Evolutionary conservation across 1,284 basidiomycete species (phyloP).

Genomic region (Rhizopogon hawkerae): DNA sequence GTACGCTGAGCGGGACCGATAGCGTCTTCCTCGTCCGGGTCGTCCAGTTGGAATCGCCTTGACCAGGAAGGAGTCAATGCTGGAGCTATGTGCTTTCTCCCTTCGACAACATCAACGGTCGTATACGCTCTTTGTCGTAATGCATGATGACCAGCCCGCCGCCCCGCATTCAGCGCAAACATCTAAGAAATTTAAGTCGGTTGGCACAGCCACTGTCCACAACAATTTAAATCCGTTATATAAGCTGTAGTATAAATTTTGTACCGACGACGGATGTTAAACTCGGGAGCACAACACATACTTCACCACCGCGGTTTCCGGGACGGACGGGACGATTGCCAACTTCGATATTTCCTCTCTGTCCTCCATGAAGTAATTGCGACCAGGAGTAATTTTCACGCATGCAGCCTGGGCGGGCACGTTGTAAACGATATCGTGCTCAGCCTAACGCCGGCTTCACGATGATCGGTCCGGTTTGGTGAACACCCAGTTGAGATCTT

Average conservation of each 20-base stretch:
- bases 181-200: constrained; percentile 11
- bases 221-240: constrained; percentile 11
- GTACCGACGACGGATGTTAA: too few species aligned
- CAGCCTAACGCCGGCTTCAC: neutral
- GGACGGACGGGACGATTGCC: constrained; percentile 51
- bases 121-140: constrained; percentile 3
- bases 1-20: constrained; percentile 13
- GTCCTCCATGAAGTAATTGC: constrained; percentile 86
- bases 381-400: constrained; percentile 68
- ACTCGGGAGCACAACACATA: constrained; percentile 16
- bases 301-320: constrained; percentile 43
- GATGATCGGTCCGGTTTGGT: constrained; percentile 27
- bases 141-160: constrained; percentile 4
- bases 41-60: neutral
- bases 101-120: neutral
- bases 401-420: constrained; percentile 63
- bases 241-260: neutral
- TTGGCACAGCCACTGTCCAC: constrained; percentile 14
- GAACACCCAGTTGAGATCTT: constrained; percentile 36
- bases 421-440: constrained; percentile 36
- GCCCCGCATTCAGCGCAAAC: constrained; percentile 2
- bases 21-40: constrained; percentile 4
- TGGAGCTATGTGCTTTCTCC: neutral
- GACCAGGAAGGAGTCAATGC: neutral
- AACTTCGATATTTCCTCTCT: constrained; percentile 53